Percentiles rank a stretch among this genome's conserved stretches.
Conservation (phyloP, 345 rosid species). For the Trapa incisa region DNA sequence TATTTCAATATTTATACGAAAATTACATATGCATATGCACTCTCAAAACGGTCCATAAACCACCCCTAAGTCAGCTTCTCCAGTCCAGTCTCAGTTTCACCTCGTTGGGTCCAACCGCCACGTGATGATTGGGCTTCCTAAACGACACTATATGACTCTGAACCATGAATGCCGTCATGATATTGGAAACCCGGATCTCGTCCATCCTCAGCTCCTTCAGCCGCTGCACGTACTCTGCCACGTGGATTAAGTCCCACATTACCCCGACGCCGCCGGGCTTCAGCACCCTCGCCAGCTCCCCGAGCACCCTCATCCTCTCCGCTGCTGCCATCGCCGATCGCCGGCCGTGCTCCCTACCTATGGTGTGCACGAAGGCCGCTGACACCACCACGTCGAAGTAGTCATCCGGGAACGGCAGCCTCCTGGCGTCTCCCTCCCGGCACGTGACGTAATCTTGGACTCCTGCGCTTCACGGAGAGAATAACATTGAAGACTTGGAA, state of each 20-base stretch:
- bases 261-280: conserved; percentile 73
- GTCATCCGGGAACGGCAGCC: conserved; percentile 70
- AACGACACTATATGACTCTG: conserved; percentile 85
- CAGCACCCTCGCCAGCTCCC: conserved; percentile 82
- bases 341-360: conserved; percentile 74
- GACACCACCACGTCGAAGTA: conserved; percentile 94
- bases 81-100: conserved; percentile 60
- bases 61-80: conserved; percentile 32
- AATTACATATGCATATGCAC: too few relatives aligned
- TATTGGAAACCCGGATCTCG: conserved; percentile 61
- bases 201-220: conserved; percentile 86
- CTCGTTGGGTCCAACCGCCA: conserved; percentile 39
- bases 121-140: conserved; percentile 59
- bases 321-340: conserved; percentile 86
- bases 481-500: neutral
- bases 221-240: conserved; percentile 67
- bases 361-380: conserved; percentile 65
- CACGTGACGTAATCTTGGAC: conserved; percentile 94
- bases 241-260: conserved; percentile 78
- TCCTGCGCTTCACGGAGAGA: conserved; percentile 18
- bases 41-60: too few relatives aligned
- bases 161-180: conserved; percentile 89
- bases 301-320: conserved; percentile 70
- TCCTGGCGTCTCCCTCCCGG: conserved; percentile 77
- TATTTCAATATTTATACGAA: too few relatives aligned